A percentile compares a stretch with the other conserved stretches of the same genome.
phyloP scores from a whole-genome alignment of 495 filamentous ascomycete species.

The Parachaetomium inaequale region DNA sequence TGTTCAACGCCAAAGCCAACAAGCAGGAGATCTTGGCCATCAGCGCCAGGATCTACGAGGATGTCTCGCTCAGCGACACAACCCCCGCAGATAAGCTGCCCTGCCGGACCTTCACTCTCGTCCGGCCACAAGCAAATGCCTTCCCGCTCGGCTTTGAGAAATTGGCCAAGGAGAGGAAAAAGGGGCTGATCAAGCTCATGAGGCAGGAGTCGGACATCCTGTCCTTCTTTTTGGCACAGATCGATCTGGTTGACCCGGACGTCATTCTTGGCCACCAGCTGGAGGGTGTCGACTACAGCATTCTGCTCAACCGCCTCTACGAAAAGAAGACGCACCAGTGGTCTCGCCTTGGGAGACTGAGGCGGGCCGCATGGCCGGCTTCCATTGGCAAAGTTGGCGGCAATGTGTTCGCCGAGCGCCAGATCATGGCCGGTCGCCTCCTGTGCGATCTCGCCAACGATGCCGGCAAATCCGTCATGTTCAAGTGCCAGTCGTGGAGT shows the following conservation, averaged over 20 bases:
- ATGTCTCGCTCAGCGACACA: slow-evolving; percentile 81
- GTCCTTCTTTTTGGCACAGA: slow-evolving; percentile 80
- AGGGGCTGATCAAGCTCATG: slow-evolving; percentile 70
- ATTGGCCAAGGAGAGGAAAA: slow-evolving; percentile 56
- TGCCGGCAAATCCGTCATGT: slow-evolving; percentile 95
- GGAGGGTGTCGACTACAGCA: slow-evolving; percentile 93
- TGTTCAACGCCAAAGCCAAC: slow-evolving; percentile 87
- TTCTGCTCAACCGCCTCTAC: slow-evolving; percentile 79
- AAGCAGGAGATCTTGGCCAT: slow-evolving; percentile 92
- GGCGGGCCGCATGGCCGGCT: slow-evolving; percentile 80
- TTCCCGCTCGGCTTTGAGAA: slow-evolving; percentile 85
- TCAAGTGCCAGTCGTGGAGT: slow-evolving; percentile 95
- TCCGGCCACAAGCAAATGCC: slow-evolving; percentile 70
- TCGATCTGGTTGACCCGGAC: slow-evolving; percentile 86
- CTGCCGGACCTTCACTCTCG: slow-evolving; percentile 84
- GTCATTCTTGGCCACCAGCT: slow-evolving; percentile 93
- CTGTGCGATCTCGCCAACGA: slow-evolving; percentile 95
- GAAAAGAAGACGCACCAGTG: slow-evolving; percentile 89
- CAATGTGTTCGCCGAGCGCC: slow-evolving; percentile 88
- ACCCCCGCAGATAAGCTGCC: slow-evolving; percentile 83
- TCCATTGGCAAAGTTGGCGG: slow-evolving; percentile 80
- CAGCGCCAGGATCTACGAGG: slow-evolving; percentile 87
- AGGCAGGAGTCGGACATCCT: slow-evolving; percentile 79
- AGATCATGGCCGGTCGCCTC: slow-evolving; percentile 82
- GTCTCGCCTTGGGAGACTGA: slow-evolving; percentile 85